Conservation (phyloP, 805 yeast genomes). For the Spathaspora passalidarum region DNA sequence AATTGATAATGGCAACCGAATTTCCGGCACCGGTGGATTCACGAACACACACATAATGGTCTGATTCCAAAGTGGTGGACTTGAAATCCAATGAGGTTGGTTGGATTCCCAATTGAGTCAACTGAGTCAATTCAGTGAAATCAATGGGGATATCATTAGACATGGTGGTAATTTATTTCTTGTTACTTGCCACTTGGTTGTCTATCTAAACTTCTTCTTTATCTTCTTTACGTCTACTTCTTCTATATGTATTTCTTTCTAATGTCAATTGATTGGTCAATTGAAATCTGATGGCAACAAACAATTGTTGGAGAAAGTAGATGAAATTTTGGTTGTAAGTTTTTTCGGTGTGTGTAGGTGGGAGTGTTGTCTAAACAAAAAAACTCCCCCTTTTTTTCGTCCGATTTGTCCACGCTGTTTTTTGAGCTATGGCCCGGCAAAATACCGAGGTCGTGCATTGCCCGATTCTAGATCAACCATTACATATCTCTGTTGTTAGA, state of each 20-base stretch:
- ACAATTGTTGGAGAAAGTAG: background rate
- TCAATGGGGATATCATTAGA: constrained; percentile 83
- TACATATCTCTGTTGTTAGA: too few relatives aligned
- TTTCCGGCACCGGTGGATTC: constrained; percentile 63
- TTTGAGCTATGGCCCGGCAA: too few relatives aligned
- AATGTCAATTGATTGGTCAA: background rate
- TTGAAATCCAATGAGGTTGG: constrained; percentile 84
- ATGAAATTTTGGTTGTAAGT: background rate
- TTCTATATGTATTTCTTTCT: background rate
- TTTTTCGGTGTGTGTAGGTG: background rate
- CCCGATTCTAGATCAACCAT: too few relatives aligned
- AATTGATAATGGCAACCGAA: constrained; percentile 91
- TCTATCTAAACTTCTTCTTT: background rate
- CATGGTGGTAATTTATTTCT: constrained; percentile 10
- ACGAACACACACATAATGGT: constrained; percentile 80
- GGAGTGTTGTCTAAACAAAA: background rate
- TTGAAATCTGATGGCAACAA: background rate
- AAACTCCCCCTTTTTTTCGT: background rate
- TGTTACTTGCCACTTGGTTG: background rate
- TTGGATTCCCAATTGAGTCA: constrained; percentile 81
- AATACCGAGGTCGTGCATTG: too few relatives aligned
- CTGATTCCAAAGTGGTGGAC: constrained; percentile 93
- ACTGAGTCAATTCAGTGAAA: constrained; percentile 91
- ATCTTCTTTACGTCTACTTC: background rate
- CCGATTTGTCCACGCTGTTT: background rate